Evolutionary conservation across 306 rosid species (phyloP), one percentile per base, ranked within the genome.

Genomic region (Cucurbita moschata): DNA sequence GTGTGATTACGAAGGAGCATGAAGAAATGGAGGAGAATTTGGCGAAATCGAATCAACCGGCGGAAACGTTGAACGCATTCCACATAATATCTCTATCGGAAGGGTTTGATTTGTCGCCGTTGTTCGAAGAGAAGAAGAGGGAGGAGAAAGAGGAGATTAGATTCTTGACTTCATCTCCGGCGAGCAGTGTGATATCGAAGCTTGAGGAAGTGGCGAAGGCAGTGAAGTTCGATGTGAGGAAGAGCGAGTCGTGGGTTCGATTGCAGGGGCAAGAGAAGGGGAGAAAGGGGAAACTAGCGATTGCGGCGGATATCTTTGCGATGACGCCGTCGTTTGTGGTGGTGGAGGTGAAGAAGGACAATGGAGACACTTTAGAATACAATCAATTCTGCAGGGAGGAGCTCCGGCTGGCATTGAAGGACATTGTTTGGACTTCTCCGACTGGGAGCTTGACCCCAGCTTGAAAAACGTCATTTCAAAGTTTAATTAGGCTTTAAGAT

Each of bases 291-390:
- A 86, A 83, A 66, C 58, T 87, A 13, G 72, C 87, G 0, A 89
- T 89, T 0, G 96, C 82, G 23, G 96, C 91, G 57, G 88, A 89
- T 53, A 80, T 89, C 8, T 87, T 80, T 72, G 83, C 89, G 0
- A 68, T 89, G 6, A 79, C 91, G 70, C 89, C 91, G 54, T 85
- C 96, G 56, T 80, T 87, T 70, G 1, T 83, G 78, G 85, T 88
- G 82, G 94, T 88, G 59, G 94, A 88, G 50, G 91, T 88, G 12
- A 88, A 88, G 91, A 89, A 89, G 80, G 81, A 89, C 15, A 80
- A 58, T 0, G 96, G 96, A 1, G 96, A 89, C 11, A 83, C 88
- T 2, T 74, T 83, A 75, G 96, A 89, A 81, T 89, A 89, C 18
- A 83, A 85, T 21, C 88, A 86, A 49, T 89, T 89, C 85, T 89